Percentiles rank a stretch among this genome's conserved stretches.
These are phyloP conservation scores for Endothia cerciana DNA, from an alignment of 2,329 filamentous ascomycete genomes.

Conservation along the genomic window DNA sequence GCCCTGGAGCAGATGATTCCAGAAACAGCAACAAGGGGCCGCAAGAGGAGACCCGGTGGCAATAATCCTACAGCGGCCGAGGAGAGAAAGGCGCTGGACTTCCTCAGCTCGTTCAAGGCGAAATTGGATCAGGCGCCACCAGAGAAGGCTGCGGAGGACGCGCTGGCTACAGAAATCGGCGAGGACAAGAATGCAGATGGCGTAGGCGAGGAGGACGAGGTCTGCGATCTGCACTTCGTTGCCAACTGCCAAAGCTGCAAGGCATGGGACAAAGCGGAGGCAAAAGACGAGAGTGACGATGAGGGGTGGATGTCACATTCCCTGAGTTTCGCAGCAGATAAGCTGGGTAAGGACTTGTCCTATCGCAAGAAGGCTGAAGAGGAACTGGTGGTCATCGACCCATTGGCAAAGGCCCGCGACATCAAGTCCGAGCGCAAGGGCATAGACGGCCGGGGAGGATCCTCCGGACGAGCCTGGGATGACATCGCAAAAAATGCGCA, in stretches of 20 bases:
- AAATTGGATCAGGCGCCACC: constrained; percentile 65
- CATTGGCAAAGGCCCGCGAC: constrained; percentile 77
- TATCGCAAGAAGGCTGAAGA: constrained; percentile 93
- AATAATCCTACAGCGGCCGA: constrained; percentile 55
- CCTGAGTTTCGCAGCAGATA: constrained; percentile 86
- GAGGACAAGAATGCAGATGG: constrained; percentile 36
- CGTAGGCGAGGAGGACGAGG: constrained; percentile 63
- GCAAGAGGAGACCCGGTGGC: constrained; percentile 68
- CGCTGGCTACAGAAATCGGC: constrained; percentile 30
- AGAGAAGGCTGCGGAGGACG: constrained; percentile 40
- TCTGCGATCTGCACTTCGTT: constrained; percentile 96
- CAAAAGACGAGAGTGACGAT: constrained; percentile 60
- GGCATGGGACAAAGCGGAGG: constrained; percentile 73
- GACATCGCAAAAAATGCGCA: constrained; percentile 62
- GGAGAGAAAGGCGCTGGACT: constrained; percentile 67
- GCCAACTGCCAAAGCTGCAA: constrained; percentile 91
- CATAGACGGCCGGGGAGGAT: constrained; percentile 56
- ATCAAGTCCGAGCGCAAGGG: constrained; percentile 68
- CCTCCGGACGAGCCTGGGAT: constrained; percentile 57
- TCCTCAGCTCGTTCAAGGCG: constrained; percentile 79
- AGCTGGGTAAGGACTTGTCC: constrained; percentile 85
- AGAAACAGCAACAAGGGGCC: constrained; percentile 68
- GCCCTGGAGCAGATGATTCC: constrained; percentile 77
- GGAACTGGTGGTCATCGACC: constrained; percentile 91
- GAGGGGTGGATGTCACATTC: constrained; percentile 85